Evolutionary conservation across 164 flowering plant species (phyloP).

Genomic region (Buxus sempervirens): DNA sequence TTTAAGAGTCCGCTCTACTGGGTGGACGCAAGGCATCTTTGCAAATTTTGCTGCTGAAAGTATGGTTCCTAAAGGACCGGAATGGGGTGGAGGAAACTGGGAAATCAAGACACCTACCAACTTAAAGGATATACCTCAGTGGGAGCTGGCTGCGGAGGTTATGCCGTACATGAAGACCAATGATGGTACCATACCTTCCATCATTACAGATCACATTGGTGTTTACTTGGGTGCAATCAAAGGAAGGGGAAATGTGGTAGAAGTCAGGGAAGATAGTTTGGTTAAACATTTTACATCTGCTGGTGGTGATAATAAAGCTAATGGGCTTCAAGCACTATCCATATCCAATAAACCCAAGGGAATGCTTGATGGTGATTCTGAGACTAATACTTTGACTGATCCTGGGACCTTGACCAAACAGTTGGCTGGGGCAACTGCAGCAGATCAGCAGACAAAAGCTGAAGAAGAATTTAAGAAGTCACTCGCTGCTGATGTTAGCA

Average conservation of each 20-base stretch:
- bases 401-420: conserved; percentile 52
- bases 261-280: conserved; percentile 87
- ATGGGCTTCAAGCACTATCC: conserved; percentile 40
- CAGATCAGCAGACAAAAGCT: conserved; percentile 91
- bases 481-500: conserved; percentile 60
- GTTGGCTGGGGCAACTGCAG: conserved; percentile 39
- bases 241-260: conserved; percentile 92
- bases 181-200: conserved; percentile 91
- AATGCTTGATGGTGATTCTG: conserved; percentile 28
- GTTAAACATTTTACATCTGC: conserved; percentile 64
- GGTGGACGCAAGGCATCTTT: conserved; percentile 99
- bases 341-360: conserved; percentile 36
- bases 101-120: conserved; percentile 87
- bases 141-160: conserved; percentile 96
- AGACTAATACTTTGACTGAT: conserved; percentile 51
- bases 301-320: conserved; percentile 38
- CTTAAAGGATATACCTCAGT: conserved; percentile 80
- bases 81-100: conserved; percentile 99
- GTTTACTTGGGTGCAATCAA: conserved; percentile 87
- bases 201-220: conserved; percentile 87
- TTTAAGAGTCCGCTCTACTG: conserved; percentile 90
- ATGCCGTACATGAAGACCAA: conserved; percentile 97
- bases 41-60: conserved; percentile 99
- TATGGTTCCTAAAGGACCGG: conserved; percentile 98
- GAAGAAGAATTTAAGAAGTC: conserved; percentile 94